Evolutionary conservation across 768 basidiomycete genomes (phyloP).

Genomic region (Agaricus bisporus): DNA sequence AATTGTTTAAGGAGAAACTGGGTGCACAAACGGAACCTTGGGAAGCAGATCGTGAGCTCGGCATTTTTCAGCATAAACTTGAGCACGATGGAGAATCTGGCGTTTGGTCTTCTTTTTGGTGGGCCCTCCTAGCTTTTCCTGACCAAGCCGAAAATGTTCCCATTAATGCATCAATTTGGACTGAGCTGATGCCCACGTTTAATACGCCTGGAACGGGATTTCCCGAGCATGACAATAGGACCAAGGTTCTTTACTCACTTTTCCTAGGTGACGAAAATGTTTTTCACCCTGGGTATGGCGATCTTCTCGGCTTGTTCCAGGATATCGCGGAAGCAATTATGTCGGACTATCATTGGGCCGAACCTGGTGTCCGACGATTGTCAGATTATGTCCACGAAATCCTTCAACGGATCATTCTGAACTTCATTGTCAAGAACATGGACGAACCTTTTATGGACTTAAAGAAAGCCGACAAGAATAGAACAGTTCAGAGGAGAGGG

Average conservation of each 20-base stretch:
- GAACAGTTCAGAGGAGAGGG: too few species aligned
- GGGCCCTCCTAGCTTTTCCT: slow-evolving; percentile 4
- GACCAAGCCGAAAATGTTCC: neutral
- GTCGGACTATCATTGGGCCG: slow-evolving; percentile 6
- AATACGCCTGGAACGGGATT: neutral
- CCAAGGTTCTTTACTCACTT: neutral
- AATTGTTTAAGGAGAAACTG: neutral
- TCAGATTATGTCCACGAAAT: slow-evolving; percentile 10
- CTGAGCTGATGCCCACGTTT: neutral
- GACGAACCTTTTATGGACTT: slow-evolving; percentile 2
- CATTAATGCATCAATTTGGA: neutral
- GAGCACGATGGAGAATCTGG: slow-evolving; percentile 7
- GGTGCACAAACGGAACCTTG: neutral
- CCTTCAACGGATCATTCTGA: slow-evolving; percentile 10
- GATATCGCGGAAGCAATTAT: neutral
- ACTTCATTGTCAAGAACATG: slow-evolving; percentile 8
- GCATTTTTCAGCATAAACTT: slow-evolving; percentile 1
- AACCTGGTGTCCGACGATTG: neutral
- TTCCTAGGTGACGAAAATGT: neutral
- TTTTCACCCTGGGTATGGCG: slow-evolving; percentile 2
- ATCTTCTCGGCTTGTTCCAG: neutral
- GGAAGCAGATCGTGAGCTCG: neutral
- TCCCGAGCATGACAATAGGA: neutral
- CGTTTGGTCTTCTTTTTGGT: slow-evolving; percentile 5
- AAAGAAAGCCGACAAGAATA: too few species aligned